Conservation (phyloP, 768 basidiomycete species). For the Rhodosporidiobolus sp. region DNA sequence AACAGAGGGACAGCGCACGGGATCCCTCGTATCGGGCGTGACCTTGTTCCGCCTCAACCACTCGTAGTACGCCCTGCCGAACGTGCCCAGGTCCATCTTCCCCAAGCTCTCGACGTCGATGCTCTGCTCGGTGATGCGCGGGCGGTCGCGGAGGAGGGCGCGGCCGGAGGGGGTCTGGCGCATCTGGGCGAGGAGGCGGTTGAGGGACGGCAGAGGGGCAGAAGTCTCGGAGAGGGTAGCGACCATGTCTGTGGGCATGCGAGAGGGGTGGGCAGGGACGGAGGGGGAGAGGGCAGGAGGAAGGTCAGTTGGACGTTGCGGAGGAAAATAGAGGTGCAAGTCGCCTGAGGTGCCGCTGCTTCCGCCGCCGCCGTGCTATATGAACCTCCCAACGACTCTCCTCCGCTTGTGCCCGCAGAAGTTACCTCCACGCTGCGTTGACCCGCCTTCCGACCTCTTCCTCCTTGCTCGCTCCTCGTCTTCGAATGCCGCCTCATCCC, state of each 20-base stretch:
- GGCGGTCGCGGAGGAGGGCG: slow-evolving; percentile 74
- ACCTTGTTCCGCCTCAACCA: slow-evolving; percentile 87
- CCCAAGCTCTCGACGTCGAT: slow-evolving; percentile 69
- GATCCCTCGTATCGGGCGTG: slow-evolving; percentile 88
- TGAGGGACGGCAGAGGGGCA: slow-evolving; percentile 69
- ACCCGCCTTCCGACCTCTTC: no score
- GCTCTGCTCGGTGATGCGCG: slow-evolving; percentile 71
- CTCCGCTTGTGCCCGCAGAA: no score
- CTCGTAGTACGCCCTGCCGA: slow-evolving; percentile 78
- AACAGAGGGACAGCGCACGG: slow-evolving; percentile 58
- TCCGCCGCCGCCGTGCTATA: neutral
- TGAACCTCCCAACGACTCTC: no score
- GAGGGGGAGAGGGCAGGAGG: neutral
- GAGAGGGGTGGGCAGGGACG: slow-evolving; percentile 7
- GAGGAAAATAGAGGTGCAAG: neutral
- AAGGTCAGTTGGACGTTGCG: neutral
- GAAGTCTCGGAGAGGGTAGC: slow-evolving; percentile 92
- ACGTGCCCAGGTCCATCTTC: slow-evolving; percentile 69
- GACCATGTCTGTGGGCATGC: slow-evolving; percentile 69
- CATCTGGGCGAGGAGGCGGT: slow-evolving; percentile 69
- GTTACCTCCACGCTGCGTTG: no score
- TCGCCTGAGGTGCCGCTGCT: neutral
- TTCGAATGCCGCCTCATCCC: neutral
- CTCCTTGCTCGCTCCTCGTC: no score
- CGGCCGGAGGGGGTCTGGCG: slow-evolving; percentile 76